A percentile compares a stretch with the other conserved stretches of the same genome.
These are phyloP conservation scores for Perilla frutescens DNA, from an alignment of 257 asterid species.

Conservation along the genomic window DNA sequence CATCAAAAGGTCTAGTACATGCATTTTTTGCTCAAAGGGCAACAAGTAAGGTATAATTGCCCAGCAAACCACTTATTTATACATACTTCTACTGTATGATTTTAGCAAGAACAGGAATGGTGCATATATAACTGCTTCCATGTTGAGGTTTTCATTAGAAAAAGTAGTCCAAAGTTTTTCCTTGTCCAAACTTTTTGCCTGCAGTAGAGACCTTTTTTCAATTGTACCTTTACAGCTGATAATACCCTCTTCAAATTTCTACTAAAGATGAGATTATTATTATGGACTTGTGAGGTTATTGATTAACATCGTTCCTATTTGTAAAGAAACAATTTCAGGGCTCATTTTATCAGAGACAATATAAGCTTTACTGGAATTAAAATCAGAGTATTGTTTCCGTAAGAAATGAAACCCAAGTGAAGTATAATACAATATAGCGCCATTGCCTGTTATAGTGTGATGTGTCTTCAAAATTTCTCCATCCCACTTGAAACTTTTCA, in stretches of 20 bases:
- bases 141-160: constrained; percentile 12
- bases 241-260: not conserved
- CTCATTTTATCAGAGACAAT: not conserved
- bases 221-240: not conserved
- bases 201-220: not conserved
- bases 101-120: constrained; percentile 13
- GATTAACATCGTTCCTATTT: not conserved
- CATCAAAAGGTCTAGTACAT: constrained; percentile 90
- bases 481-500: not conserved
- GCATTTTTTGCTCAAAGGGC: constrained; percentile 88
- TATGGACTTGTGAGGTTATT: not conserved
- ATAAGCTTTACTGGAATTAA: not conserved
- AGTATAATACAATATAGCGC: not conserved
- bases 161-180: not conserved
- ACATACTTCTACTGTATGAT: constrained; percentile 14
- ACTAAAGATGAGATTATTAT: not conserved
- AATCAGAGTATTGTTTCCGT: constrained; percentile 4
- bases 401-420: not conserved
- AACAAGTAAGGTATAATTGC: constrained; percentile 71
- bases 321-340: not conserved
- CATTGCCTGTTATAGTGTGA: not conserved
- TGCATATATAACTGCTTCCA: constrained; percentile 9
- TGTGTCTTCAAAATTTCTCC: constrained; percentile 7
- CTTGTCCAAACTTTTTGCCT: not conserved
- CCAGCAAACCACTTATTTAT: constrained; percentile 8